Conservation (phyloP, 805 yeast genomes). For the Hemisphaericaspora nanyangensis region DNA sequence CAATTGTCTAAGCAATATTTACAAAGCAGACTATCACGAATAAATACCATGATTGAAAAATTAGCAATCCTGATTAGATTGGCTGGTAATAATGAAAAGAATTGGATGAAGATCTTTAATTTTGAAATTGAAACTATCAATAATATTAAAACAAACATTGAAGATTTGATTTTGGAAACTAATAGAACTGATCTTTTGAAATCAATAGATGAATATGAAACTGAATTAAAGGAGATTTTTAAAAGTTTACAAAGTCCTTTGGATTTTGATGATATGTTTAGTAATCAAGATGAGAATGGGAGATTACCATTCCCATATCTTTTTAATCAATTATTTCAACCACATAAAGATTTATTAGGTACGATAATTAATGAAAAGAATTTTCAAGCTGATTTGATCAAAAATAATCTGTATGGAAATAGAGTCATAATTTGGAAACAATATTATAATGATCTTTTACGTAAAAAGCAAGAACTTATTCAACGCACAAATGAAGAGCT, state of each 20-base stretch:
- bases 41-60: slow-evolving; percentile 21
- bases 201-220: slow-evolving; percentile 24
- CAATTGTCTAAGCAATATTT: slow-evolving; percentile 21
- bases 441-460: slow-evolving; percentile 21
- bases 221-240: slow-evolving; percentile 27
- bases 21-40: slow-evolving; percentile 24
- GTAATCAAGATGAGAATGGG: not conserved
- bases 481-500: slow-evolving; percentile 24
- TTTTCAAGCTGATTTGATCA: slow-evolving; percentile 25
- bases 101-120: slow-evolving; percentile 29
- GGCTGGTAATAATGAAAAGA: slow-evolving; percentile 24
- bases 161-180: slow-evolving; percentile 21
- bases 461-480: slow-evolving; percentile 22
- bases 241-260: slow-evolving; percentile 31
- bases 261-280: slow-evolving; percentile 25
- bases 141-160: slow-evolving; percentile 28
- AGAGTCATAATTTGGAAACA: slow-evolving; percentile 33
- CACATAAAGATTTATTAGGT: slow-evolving; percentile 19
- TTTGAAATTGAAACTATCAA: slow-evolving; percentile 34
- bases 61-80: slow-evolving; percentile 22
- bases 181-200: slow-evolving; percentile 14
- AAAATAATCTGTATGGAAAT: slow-evolving; percentile 18
- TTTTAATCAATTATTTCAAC: slow-evolving; percentile 8
- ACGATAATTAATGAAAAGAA: slow-evolving; percentile 24
- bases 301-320: slow-evolving; percentile 11